Conservation (phyloP, 257 asterid genomes). For the Nicotiana tabacum region DNA sequence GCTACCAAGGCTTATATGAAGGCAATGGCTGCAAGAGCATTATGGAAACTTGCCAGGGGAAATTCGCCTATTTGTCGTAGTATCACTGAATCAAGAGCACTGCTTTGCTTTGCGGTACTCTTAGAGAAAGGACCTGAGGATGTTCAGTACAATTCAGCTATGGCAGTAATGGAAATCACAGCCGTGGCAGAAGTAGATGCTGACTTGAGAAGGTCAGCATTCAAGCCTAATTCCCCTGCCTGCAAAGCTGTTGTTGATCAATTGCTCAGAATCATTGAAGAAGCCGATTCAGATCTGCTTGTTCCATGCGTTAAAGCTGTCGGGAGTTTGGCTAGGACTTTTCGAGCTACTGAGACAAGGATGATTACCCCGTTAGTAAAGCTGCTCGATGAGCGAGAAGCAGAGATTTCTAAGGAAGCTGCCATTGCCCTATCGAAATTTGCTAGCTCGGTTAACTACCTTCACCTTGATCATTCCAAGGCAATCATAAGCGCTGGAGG, state of each 20-base stretch:
- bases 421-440: constrained; percentile 54
- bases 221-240: constrained; percentile 70
- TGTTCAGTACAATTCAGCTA: constrained; percentile 18
- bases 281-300: constrained; percentile 41
- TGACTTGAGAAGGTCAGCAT: constrained; percentile 54
- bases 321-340: constrained; percentile 61
- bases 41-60: constrained; percentile 23
- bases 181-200: constrained; percentile 57
- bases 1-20: constrained; percentile 24
- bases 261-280: constrained; percentile 36
- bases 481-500: constrained; percentile 59
- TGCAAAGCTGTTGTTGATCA: constrained; percentile 72
- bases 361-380: constrained; percentile 58
- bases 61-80: constrained; percentile 23
- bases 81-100: constrained; percentile 26
- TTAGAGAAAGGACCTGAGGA: constrained; percentile 23
- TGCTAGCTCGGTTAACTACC: constrained; percentile 45
- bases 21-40: constrained; percentile 28
- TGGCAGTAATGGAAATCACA: constrained; percentile 59
- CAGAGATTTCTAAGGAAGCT: constrained; percentile 48
- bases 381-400: constrained; percentile 51
- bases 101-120: constrained; percentile 23
- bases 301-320: constrained; percentile 56
- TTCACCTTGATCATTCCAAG: constrained; percentile 54
- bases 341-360: constrained; percentile 60